Conservation (phyloP, 2,329 filamentous ascomycete species). For the Fusarium tanahbumbuense region DNA sequence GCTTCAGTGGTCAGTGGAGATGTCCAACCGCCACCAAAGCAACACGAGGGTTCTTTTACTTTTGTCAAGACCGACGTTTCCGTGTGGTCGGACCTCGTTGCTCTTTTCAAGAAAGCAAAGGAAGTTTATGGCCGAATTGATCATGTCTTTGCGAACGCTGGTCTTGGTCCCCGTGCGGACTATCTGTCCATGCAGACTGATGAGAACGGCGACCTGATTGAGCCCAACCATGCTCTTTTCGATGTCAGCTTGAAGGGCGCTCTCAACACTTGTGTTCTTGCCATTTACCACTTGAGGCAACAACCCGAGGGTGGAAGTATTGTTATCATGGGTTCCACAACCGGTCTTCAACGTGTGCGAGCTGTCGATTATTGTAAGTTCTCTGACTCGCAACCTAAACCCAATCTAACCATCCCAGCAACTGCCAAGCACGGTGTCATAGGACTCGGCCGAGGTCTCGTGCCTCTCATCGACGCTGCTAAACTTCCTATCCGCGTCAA, state of each 20-base stretch:
- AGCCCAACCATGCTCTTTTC: conserved; percentile 57
- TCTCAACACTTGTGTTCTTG: conserved; percentile 62
- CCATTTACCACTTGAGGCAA: conserved; percentile 62
- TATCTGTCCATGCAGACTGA: conserved; percentile 62
- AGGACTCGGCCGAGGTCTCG: conserved; percentile 63
- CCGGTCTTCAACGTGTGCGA: conserved; percentile 62
- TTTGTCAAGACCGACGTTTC: conserved; percentile 60
- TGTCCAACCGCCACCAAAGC: conserved; percentile 55
- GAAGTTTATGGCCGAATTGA: conserved; percentile 79
- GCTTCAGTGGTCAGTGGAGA: conserved; percentile 68
- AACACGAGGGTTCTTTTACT: conserved; percentile 43
- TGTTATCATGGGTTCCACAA: conserved; percentile 64
- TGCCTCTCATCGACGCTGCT: conserved; percentile 51
- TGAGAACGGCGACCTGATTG: conserved; percentile 59
- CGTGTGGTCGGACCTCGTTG: conserved; percentile 61
- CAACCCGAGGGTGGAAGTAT: conserved; percentile 62
- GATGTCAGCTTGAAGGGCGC: conserved; percentile 63
- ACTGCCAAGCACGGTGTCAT: conserved; percentile 67
- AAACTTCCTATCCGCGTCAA: conserved; percentile 65
- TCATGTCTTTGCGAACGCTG: conserved; percentile 78
- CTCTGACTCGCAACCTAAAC: rapidly evolving
- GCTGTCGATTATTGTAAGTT: conserved; percentile 62
- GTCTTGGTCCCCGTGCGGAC: conserved; percentile 59
- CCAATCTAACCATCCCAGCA: conserved; percentile 46
- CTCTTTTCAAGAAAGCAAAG: conserved; percentile 63